Base-by-base conservation (phyloP, 805 yeast genomes). In the Pichia paraexigua region DNA sequence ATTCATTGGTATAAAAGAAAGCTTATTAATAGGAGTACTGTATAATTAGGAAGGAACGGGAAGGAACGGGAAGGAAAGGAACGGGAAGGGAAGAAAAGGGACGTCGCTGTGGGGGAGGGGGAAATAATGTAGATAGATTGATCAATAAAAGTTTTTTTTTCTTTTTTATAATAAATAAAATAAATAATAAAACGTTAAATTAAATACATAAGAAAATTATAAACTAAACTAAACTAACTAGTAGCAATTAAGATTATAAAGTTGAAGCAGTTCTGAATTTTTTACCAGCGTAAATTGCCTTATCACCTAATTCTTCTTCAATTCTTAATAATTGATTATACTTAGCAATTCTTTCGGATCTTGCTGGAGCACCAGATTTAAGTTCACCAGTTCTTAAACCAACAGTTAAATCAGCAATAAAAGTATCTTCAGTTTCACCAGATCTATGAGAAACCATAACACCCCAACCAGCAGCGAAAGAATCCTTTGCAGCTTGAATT, bases 371-470 rank as follows among this genome's bases (percentile, higher is more conserved):
- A 85, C 99, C 99, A 64, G 97, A 88, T 91, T 92, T 92, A 77
- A 92, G 87, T 82, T 92, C 98, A 73, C 97, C 99, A 62, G 95
- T 67, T 85, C 97, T 89, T 74, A 92, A 82, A 81, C 98, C 98
- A 67, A 94, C 99, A 68, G 89, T 79, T 72, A 92, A 82, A 77
- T 92, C 98, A 70, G 99, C 98, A 74, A 92, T 92, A 80, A 88
- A 85, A 68, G 95, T 85, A 78, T 94, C 99, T 80, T 94, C 99
- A 63, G 97, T 91, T 83, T 92, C 99, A 79, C 99, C 99, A 66
- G 97, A 91, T 85, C 99, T 90, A 89, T 92, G 99, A 69, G 97
- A 91, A 67, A 94, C 98, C 97, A 92, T 91, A 71, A 91, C 97
- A 82, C 97, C 97, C 99, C 99, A 92, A 71, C 89, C 89, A 60